These are phyloP conservation scores for Aspergillus carlsbadensis DNA, from an alignment of 495 filamentous ascomycete genomes.

Conservation along the genomic window DNA sequence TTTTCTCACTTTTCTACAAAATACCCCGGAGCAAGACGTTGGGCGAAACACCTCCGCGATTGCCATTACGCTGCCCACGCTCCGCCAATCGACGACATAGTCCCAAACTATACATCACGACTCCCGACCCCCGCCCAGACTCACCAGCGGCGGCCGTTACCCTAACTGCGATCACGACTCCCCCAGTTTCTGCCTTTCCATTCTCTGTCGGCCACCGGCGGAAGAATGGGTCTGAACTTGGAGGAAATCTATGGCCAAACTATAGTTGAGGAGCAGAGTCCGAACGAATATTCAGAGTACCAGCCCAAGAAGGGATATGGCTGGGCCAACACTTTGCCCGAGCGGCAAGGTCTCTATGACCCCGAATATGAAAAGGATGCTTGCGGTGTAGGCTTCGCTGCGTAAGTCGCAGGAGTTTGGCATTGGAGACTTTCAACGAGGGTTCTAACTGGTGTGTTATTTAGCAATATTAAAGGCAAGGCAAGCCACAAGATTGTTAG, in stretches of 20 bases:
- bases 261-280: slow-evolving; percentile 59
- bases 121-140: slow-evolving; percentile 21
- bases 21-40: slow-evolving; percentile 27
- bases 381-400: slow-evolving; percentile 98
- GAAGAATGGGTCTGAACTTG: slow-evolving; percentile 68
- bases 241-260: slow-evolving; percentile 64
- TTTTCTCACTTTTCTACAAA: slow-evolving; percentile 24
- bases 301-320: slow-evolving; percentile 83
- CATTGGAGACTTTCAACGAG: too few relatives aligned
- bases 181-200: slow-evolving; percentile 27
- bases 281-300: slow-evolving; percentile 74
- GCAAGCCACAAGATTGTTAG: slow-evolving; percentile 98
- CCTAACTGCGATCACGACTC: slow-evolving; percentile 15
- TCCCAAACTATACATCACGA: slow-evolving; percentile 17
- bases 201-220: slow-evolving; percentile 48
- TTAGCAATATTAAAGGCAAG: slow-evolving; percentile 94
- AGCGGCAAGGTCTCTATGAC: slow-evolving; percentile 98
- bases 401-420: slow-evolving; percentile 61
- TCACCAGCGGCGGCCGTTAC: slow-evolving; percentile 21
- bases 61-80: slow-evolving; percentile 24
- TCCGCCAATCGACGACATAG: slow-evolving; percentile 36
- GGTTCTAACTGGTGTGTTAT: slow-evolving; percentile 13
- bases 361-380: slow-evolving; percentile 98
- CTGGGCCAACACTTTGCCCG: slow-evolving; percentile 92
- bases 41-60: slow-evolving; percentile 21